Evolutionary conservation across 805 yeast species (phyloP), one percentile per base, ranked within the genome.

Genomic region (Candida krabiensis): DNA sequence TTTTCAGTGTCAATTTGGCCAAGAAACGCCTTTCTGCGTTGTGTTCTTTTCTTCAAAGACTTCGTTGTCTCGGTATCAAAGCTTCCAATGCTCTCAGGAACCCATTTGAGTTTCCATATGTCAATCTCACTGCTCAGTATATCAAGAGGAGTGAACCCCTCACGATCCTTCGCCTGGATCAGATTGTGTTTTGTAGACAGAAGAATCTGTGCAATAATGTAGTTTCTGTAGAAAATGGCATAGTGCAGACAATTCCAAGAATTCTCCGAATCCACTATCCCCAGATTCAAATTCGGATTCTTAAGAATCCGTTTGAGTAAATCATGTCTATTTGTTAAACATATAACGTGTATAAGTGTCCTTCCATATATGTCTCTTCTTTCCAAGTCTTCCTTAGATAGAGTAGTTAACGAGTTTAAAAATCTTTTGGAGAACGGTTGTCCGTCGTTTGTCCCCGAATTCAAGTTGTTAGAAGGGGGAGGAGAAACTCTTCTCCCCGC

Each of bases 211-310:
- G 82, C 79, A 53, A 83, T 73, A 14, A 71, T 53, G 28, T 82
- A 61, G 38, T 82, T 69, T 23, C 79, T 84, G 44, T 74, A 63
- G 47, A 68, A 76, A 11, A 85, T 63, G 4, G 88, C 77, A 43
- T 79, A 75, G 58, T 90, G 96, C 19, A 90, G 66, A 18, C 87
- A 77, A 29, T 86, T 84, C 83, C 95, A 89, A 2, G 87, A 84
- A 54, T 77, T 86, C 59, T 89, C 96, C 36, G 66, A 66, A 58
- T 90, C 96, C 2, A 67, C 61, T 0, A 72, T 51, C 3, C 62
- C 49, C 2, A 71, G 48, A 37, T 79, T 77, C 16, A 75, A 53
- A 13, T 71, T 69, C 7, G 72, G 69, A 44, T 73, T 71, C 36
- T 66, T 68, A 27, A 83, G 58, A 6, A 84, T 46, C 16, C 64